phyloP scores from a whole-genome alignment of 305 asterid genomes.

The Rubia balearica region DNA sequence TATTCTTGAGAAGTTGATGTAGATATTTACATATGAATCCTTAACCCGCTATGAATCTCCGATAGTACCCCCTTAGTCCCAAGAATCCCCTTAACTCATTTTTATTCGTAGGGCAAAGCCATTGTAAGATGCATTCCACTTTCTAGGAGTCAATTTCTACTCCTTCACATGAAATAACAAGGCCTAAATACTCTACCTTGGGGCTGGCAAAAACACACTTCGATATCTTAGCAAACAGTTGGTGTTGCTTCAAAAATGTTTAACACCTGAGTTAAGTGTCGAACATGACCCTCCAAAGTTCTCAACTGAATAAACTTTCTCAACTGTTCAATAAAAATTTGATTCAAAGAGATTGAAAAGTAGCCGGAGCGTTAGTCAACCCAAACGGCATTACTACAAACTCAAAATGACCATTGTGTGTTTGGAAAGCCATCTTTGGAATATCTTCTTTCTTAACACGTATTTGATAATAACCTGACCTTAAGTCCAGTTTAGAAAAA shows the following conservation, averaged over 20 bases:
- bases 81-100: conserved; percentile 1
- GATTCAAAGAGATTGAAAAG: neutral
- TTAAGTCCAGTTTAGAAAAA: neutral
- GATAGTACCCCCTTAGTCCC: neutral
- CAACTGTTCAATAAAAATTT: neutral
- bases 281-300: neutral
- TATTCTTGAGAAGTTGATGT: neutral
- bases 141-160: neutral
- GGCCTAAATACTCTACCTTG: neutral
- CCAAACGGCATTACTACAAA: neutral
- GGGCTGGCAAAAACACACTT: neutral
- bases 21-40: neutral
- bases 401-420: neutral
- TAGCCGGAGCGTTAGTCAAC: neutral
- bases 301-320: neutral
- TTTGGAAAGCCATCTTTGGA: neutral
- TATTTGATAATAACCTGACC: neutral
- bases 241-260: neutral
- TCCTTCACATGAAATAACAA: neutral
- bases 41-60: neutral
- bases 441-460: neutral
- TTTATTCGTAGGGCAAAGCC: neutral
- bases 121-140: neutral
- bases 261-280: neutral
- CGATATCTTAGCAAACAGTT: neutral